Evolutionary conservation across 2,329 filamentous ascomycete genomes (phyloP), one percentile per base, ranked within the genome.

Genomic region (Chaetomiaceae sp.): DNA sequence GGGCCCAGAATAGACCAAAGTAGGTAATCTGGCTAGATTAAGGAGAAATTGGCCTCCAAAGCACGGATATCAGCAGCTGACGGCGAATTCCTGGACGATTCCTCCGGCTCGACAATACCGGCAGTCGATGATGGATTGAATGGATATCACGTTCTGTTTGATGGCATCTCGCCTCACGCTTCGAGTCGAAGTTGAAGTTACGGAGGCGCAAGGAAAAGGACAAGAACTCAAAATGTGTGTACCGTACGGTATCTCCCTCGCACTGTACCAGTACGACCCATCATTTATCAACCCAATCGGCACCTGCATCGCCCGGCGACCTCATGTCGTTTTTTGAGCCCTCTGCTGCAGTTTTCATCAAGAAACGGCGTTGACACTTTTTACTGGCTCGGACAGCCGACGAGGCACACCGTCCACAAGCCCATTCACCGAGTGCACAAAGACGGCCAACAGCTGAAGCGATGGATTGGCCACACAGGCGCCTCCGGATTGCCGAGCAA

Each of bases 1-100:
- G 17, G n/a, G n/a, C 48, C 23, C 39, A 33, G 47, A 45, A 51
- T 44, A 45, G 47, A 5, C 22, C 17, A n/a, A n/a, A n/a, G n/a
- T n/a, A n/a, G 7, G 49, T 20, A 52, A 52, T 46, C 25, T 46
- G 34, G 7, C 14, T 38, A 33, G 34, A 52, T 52, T 52, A 52
- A 40, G 36, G 17, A 7, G 42, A 51, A 14, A 44, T 51, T 40
- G 34, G 25, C 39, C 23, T 44, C 22, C 39, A 50, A 19, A n/a
- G 46, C 46, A 31, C 23, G 14, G 23, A n/a, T 12, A 36, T 31
- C 23, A 39, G 23, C 11, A 46, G 25, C 15, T 6, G 20, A 31
- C 31, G 20, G 20, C 20, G 43, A 20, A 36, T 36, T 36, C 7
- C 11, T 31, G 19, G 2, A 15, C 4, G 29, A 20, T 8, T 20